Evolutionary conservation across 73 alveolate species (phyloP).

Genomic region (Paramecium octaurelia): DNA sequence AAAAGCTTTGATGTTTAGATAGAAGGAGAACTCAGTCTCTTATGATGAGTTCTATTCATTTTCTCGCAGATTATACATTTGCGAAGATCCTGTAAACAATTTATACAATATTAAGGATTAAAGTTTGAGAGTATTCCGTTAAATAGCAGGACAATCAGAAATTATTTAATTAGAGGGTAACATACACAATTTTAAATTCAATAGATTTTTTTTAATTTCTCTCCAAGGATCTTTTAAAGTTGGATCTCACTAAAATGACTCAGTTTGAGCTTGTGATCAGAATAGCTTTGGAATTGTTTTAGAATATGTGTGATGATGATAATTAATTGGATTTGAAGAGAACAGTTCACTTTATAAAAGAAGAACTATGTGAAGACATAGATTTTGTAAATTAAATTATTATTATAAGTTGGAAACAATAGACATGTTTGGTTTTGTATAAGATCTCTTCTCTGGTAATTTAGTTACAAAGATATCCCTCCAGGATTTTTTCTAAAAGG

Average conservation of each 20-base stretch:
- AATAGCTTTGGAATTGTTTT: conserved; percentile 17
- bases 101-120: conserved; percentile 1
- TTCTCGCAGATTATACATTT: conserved; percentile 6
- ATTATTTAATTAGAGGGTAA: neutral
- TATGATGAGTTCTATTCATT: conserved; percentile 48
- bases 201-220: neutral
- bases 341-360: conserved; percentile 30
- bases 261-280: neutral
- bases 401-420: conserved; percentile 13
- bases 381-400: conserved; percentile 17
- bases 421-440: conserved; percentile 47
- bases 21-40: neutral
- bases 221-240: conserved; percentile 1
- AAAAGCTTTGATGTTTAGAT: conserved; percentile 10
- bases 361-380: conserved; percentile 13
- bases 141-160: neutral
- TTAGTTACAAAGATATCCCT: neutral
- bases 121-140: neutral
- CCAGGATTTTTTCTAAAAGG: neutral
- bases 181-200: neutral
- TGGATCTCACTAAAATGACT: neutral
- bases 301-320: conserved; percentile 1
- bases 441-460: conserved; percentile 13
- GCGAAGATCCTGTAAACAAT: conserved; percentile 42
- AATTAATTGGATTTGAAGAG: neutral